phyloP scores from a whole-genome alignment of 2,329 filamentous ascomycete species.

The Seiridium unicorne region DNA sequence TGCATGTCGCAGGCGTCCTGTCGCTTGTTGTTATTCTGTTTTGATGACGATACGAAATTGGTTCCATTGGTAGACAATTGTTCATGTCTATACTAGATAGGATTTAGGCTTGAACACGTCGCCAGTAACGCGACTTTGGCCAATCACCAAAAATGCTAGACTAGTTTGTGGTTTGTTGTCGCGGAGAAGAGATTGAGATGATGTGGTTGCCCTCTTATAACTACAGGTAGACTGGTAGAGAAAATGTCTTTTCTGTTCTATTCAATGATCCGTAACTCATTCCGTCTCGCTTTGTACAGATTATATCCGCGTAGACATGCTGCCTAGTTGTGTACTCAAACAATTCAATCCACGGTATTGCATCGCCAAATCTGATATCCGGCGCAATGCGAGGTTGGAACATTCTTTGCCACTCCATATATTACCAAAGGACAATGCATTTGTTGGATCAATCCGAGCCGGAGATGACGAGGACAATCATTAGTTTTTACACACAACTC shows the following conservation, averaged over 20 bases:
- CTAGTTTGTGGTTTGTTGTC: not conserved
- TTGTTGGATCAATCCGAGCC: too few relatives aligned
- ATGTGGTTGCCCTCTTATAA: not conserved
- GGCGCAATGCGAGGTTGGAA: too few relatives aligned
- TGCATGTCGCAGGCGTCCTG: not conserved
- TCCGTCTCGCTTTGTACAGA: too few relatives aligned
- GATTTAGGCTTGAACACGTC: not conserved
- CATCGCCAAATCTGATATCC: too few relatives aligned
- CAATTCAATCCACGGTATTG: too few relatives aligned
- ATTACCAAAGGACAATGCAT: too few relatives aligned
- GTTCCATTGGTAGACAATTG: not conserved
- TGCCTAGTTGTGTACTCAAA: too few relatives aligned
- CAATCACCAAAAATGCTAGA: not conserved
- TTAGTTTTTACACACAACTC: too few relatives aligned
- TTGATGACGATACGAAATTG: slow-evolving; percentile 2
- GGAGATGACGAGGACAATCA: too few relatives aligned
- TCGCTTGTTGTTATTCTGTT: not conserved
- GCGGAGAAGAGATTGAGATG: not conserved
- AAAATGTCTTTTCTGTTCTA: not conserved
- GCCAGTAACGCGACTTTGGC: not conserved
- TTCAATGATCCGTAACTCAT: not conserved
- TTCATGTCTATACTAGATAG: not conserved
- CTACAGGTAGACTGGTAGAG: slow-evolving; percentile 1
- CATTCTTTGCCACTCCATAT: too few relatives aligned
- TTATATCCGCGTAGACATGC: too few relatives aligned